A percentile compares a stretch with the other conserved stretches of the same genome.
These are phyloP conservation scores for Phlyctochytrium planicorne DNA, from an alignment of 192 early-diverging fungal species.

Conservation along the genomic window DNA sequence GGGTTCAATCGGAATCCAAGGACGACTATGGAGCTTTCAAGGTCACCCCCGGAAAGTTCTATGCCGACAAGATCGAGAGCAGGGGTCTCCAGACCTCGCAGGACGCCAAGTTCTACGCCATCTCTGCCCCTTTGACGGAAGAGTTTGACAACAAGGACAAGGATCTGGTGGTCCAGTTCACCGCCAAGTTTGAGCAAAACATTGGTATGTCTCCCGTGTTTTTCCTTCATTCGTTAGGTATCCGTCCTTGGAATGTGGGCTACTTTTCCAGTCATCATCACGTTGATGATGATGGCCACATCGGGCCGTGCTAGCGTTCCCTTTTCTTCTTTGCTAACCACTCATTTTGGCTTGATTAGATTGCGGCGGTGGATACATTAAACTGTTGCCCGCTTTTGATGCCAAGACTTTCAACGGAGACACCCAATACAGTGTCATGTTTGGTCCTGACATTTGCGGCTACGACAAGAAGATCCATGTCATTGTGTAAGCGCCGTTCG, in stretches of 20 bases:
- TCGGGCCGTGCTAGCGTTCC: neutral
- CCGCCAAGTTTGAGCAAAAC: constrained; percentile 86
- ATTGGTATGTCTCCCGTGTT: constrained; percentile 35
- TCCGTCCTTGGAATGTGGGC: too few relatives aligned
- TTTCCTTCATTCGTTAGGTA: too few relatives aligned
- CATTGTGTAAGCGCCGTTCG: too few relatives aligned
- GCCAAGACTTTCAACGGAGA: constrained; percentile 80
- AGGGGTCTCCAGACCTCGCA: constrained; percentile 77
- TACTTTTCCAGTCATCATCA: too few relatives aligned
- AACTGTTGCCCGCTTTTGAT: constrained; percentile 83
- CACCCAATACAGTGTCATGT: constrained; percentile 58
- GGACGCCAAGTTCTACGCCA: constrained; percentile 84
- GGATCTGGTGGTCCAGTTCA: constrained; percentile 83
- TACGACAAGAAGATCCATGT: constrained; percentile 32
- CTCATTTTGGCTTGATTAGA: constrained; percentile 38
- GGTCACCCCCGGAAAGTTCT: constrained; percentile 74
- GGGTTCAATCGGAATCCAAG: constrained; percentile 65
- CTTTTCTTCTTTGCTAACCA: neutral
- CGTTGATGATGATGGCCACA: constrained; percentile 1
- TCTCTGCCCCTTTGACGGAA: constrained; percentile 71
- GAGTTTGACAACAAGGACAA: constrained; percentile 81
- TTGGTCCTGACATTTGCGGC: constrained; percentile 58
- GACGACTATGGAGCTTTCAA: constrained; percentile 74
- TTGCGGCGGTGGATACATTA: constrained; percentile 90
- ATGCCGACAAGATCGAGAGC: constrained; percentile 63